Percentiles rank a stretch among this genome's conserved stretches.
Evolutionary conservation across 129 eudicot genomes (phyloP).

Genomic region (Centella asiatica): DNA sequence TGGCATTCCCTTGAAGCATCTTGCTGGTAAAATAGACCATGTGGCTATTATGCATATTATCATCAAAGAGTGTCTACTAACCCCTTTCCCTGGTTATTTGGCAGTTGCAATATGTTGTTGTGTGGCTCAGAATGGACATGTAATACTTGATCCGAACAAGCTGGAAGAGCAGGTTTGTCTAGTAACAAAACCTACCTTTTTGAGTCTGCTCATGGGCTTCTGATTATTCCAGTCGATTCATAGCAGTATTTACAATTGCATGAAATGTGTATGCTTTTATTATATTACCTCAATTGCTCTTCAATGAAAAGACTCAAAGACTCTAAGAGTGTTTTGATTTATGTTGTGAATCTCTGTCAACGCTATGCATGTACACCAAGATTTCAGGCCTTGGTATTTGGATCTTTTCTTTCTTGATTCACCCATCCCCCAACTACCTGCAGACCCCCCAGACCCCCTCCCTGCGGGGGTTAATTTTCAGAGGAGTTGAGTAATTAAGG

Average conservation of each 20-base stretch:
- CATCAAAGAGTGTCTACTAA: neutral
- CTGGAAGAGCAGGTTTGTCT: slow-evolving; percentile 69
- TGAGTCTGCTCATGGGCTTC: neutral
- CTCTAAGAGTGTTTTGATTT: too few relatives aligned
- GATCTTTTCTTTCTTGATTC: too few relatives aligned
- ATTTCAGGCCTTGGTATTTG: too few relatives aligned
- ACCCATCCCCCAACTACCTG: too few relatives aligned
- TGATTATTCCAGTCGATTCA: neutral
- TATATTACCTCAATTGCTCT: neutral
- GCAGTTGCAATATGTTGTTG: slow-evolving; percentile 77
- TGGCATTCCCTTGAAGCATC: slow-evolving; percentile 76
- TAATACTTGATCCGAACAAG: slow-evolving; percentile 67
- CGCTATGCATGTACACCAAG: neutral
- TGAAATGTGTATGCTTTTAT: neutral
- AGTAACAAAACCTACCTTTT: neutral
- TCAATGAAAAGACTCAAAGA: too few relatives aligned
- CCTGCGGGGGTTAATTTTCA: too few relatives aligned
- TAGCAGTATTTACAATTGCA: neutral
- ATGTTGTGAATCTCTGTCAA: too few relatives aligned
- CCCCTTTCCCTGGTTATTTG: slow-evolving; percentile 11
- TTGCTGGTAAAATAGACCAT: slow-evolving; percentile 48
- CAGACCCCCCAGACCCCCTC: too few relatives aligned
- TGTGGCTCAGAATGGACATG: slow-evolving; percentile 53
- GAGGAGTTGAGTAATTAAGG: too few relatives aligned
- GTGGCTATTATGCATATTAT: neutral